Evolutionary conservation across 495 filamentous ascomycete species (phyloP).

Genomic region (Letharia lupina): DNA sequence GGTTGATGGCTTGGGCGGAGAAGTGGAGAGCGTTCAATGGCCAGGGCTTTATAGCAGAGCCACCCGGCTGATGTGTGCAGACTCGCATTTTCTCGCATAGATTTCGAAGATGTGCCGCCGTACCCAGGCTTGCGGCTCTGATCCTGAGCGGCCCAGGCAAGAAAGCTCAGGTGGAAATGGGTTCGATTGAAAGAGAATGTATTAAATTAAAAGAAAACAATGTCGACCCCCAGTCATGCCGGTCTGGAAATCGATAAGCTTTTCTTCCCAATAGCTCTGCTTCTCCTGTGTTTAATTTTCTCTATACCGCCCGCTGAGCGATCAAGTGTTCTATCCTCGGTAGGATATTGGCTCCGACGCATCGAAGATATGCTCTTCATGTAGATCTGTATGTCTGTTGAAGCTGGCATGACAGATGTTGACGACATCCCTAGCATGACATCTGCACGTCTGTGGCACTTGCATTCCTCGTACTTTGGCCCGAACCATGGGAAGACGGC

Average conservation of each 20-base stretch:
- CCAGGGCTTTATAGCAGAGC: constrained; percentile 9
- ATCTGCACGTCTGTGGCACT: background rate
- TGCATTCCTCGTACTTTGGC: background rate
- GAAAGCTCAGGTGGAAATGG: background rate
- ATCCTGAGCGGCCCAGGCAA: background rate
- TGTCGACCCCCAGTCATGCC: background rate
- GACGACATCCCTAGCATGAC: too few relatives aligned
- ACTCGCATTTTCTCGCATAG: background rate
- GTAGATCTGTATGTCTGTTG: too few relatives aligned
- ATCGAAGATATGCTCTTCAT: too few relatives aligned
- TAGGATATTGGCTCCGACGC: too few relatives aligned
- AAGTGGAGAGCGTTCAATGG: constrained; percentile 12
- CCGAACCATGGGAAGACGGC: background rate
- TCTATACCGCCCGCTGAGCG: background rate
- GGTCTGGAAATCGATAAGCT: background rate
- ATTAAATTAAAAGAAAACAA: background rate
- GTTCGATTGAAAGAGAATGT: background rate
- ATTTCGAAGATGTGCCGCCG: background rate
- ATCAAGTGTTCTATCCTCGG: background rate
- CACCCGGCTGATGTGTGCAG: background rate
- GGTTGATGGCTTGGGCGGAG: constrained; percentile 19
- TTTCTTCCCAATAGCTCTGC: background rate
- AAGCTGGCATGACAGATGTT: too few relatives aligned
- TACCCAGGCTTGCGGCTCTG: background rate
- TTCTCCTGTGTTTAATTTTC: background rate